Evolutionary conservation across 2,329 filamentous ascomycete genomes (phyloP), one percentile per base, ranked within the genome.

Genomic region (Bimuria novae-zelandiae): DNA sequence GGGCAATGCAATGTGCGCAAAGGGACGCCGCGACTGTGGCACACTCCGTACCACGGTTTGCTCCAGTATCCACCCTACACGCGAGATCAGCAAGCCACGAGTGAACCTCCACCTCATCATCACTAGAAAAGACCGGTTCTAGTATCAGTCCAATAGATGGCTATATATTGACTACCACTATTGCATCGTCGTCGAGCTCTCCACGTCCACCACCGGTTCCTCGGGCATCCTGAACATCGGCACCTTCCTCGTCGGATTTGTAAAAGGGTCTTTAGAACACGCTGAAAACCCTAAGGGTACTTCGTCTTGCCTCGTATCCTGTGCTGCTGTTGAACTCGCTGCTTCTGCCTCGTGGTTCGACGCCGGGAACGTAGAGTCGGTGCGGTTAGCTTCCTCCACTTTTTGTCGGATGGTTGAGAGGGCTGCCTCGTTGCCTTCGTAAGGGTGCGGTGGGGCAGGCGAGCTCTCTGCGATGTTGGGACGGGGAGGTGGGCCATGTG

Each of bases 181-280:
- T 51, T 62, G 53, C 32, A 59, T 55, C n/a, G 51, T 52, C 6
- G 57, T 59, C 12, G 62, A 63, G 47, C 57, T 65, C 30, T 76
- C 74, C 3, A 75, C 60, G 61, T 79, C 77, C 16, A 62, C 61
- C 4, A 78, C 62, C 2, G 76, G 73, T 32, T 77, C 72, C 45
- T 70, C 65, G 2, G 76, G 73, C n/a, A 78, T 45, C 5, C 64
- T 51, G 56, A 79, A 78, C 74, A 79, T 78, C 3, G 75, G 71
- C n/a, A 76, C 42, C 41, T 70, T 75, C 36, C 67, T 70, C 14
- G 56, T 57, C 6, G 72, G 55, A 8, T 58, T 66, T 4, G 57
- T 62, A 30, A 69, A 60, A 2, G 63, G 61, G 33, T 65, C 64
- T 17, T 25, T 12, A 35, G 29, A 7, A 0, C 16, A 21, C 11